Evolutionary conservation across 768 basidiomycete species (phyloP), one percentile per base, ranked within the genome.

Genomic region (Pisolithus orientalis): DNA sequence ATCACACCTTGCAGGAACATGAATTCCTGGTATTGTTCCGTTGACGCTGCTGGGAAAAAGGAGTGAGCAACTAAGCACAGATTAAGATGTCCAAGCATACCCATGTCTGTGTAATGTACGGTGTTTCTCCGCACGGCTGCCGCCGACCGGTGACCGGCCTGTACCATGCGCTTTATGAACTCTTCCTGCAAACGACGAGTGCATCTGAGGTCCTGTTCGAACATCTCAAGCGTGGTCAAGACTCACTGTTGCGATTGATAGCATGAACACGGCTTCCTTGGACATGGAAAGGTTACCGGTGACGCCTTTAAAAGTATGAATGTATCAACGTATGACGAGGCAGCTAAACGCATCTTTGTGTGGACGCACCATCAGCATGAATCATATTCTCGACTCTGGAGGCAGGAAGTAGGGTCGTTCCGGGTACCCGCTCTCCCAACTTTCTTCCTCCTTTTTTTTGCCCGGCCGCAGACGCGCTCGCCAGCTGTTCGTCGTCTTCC

Each of bases 141-240:
- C 9, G 88, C 87, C 61, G 84, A 80, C 46, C 76, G 76, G 53
- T 86, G 80, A 11, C 84, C 87, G 25, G 84, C 83, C 64, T 80
- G 79, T 16, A 81, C 76, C 62, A 92, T 74, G 46, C 83, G 78
- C 66, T 88, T 87, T 51, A 93, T 79, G 64, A 92, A 93, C 62
- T 91, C 87, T 70, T 94, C 90, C 91, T 94, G 62, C 34, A 44
- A 44, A 50, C 46, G 49, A 39, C 50, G 54, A 48, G 42, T 17
- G 44, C 29, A 42, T 32, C 24, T 43, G 48, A 49, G 42, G 49
- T 49, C 45, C 51, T 11, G 50, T 53, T 44, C 53, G 55, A 59
- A 48, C 59, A 48, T 51, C 24, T 6, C 17, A 34, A 4, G 40
- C 45, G 21, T 21, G 14, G 29, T 39, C 16, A 52, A 40, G 45